A percentile compares a stretch with the other conserved stretches of the same genome.
Conservation (phyloP, 2,329 filamentous ascomycete genomes). For the Tolypocladium endophyticum region DNA sequence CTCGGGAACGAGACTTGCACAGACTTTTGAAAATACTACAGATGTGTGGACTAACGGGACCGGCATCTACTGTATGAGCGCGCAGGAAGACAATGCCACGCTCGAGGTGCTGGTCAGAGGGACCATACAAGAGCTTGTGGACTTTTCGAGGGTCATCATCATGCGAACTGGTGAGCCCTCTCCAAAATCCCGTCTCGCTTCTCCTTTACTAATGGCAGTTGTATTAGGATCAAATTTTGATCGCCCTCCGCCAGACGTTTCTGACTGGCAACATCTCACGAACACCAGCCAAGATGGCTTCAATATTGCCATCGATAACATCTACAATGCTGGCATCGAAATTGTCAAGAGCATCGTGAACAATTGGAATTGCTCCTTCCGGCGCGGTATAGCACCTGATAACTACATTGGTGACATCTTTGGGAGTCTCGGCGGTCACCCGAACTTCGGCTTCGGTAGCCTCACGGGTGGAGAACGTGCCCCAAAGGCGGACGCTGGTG, state of each 20-base stretch:
- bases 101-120: constrained; percentile 55
- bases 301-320: constrained; percentile 50
- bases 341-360: constrained; percentile 53
- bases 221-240: constrained; percentile 55
- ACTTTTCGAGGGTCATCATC: constrained; percentile 57
- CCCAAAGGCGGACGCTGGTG: constrained; percentile 8
- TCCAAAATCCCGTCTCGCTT: not conserved
- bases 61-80: constrained; percentile 58
- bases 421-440: constrained; percentile 53
- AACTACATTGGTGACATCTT: constrained; percentile 68
- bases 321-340: constrained; percentile 54
- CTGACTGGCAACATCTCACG: constrained; percentile 48
- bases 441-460: constrained; percentile 53
- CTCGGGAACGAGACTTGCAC: constrained; percentile 47
- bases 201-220: not conserved
- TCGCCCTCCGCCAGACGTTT: constrained; percentile 48
- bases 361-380: constrained; percentile 50
- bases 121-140: constrained; percentile 44
- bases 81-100: constrained; percentile 63
- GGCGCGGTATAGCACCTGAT: constrained; percentile 40
- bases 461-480: constrained; percentile 26
- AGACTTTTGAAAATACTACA: constrained; percentile 56
- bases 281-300: constrained; percentile 54
- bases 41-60: constrained; percentile 56
- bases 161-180: constrained; percentile 46